Conservation (phyloP, 305 asterid species). For the Solanum hybrid region DNA sequence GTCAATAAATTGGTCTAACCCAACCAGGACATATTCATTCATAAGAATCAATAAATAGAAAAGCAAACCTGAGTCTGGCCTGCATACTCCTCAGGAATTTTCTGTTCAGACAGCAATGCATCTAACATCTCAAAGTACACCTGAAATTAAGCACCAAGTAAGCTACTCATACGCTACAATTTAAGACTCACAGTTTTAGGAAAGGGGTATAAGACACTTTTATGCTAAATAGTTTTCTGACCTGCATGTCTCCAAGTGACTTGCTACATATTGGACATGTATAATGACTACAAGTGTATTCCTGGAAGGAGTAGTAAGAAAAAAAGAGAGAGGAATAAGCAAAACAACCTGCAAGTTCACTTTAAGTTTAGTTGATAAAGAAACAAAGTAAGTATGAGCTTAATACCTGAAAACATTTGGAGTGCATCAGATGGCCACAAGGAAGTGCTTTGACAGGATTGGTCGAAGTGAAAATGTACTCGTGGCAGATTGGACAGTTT, state of each 20-base stretch:
- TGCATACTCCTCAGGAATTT: constrained; percentile 73
- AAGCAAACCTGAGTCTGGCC: constrained; percentile 55
- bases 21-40: not conserved
- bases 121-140: constrained; percentile 80
- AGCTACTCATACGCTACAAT: not conserved
- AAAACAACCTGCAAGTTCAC: not conserved
- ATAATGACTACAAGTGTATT: constrained; percentile 69
- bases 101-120: constrained; percentile 73
- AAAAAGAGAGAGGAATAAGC: constrained; percentile 13
- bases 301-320: constrained; percentile 28
- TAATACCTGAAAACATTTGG: constrained; percentile 73
- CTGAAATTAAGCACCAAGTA: constrained; percentile 26
- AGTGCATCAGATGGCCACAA: constrained; percentile 91
- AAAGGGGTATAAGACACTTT: not conserved
- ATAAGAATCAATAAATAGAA: not conserved
- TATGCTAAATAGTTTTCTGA: not conserved
- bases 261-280: constrained; percentile 91
- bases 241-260: constrained; percentile 97
- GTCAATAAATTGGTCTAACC: not conserved
- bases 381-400: not conserved
- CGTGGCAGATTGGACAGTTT: constrained; percentile 91
- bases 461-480: constrained; percentile 70
- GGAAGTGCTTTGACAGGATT: constrained; percentile 80
- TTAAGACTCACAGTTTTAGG: not conserved
- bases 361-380: constrained; percentile 1